These are phyloP conservation scores for Epichloe sp. DNA, from an alignment of 2,329 filamentous ascomycete genomes.

Conservation along the genomic window DNA sequence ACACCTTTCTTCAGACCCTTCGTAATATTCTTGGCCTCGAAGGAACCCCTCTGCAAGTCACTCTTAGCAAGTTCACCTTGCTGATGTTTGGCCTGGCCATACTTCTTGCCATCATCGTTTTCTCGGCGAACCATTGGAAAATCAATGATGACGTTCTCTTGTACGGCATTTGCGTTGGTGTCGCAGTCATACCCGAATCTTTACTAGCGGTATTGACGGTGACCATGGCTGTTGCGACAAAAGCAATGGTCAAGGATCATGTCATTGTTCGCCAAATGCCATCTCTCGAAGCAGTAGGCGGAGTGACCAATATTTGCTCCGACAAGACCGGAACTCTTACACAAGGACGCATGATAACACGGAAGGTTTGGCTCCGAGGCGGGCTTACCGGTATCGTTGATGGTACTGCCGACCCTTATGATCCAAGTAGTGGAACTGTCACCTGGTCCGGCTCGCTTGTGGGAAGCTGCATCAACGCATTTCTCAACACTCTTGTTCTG, in stretches of 20 bases:
- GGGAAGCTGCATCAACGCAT: slow-evolving; percentile 29
- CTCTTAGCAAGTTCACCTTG: slow-evolving; percentile 74
- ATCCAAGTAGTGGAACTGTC: slow-evolving; percentile 44
- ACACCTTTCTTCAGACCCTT: slow-evolving; percentile 28
- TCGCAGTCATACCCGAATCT: slow-evolving; percentile 52
- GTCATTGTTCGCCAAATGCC: slow-evolving; percentile 54
- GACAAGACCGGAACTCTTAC: slow-evolving; percentile 59
- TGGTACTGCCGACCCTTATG: slow-evolving; percentile 43
- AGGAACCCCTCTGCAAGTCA: slow-evolving; percentile 75
- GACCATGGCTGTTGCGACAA: slow-evolving; percentile 54
- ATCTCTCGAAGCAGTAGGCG: slow-evolving; percentile 53
- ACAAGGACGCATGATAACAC: slow-evolving; percentile 53
- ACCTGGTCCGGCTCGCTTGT: slow-evolving; percentile 28
- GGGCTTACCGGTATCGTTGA: slow-evolving; percentile 39
- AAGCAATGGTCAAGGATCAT: slow-evolving; percentile 49
- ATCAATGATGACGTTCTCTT: slow-evolving; percentile 45
- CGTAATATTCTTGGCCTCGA: slow-evolving; percentile 50
- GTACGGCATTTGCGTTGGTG: slow-evolving; percentile 47
- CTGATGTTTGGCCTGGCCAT: slow-evolving; percentile 62
- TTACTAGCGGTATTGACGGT: slow-evolving; percentile 59
- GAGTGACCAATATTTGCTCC: slow-evolving; percentile 57
- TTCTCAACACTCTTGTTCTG: slow-evolving; percentile 42
- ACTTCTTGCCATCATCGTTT: slow-evolving; percentile 47
- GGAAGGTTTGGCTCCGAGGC: slow-evolving; percentile 47
- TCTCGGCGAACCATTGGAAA: slow-evolving; percentile 41